Evolutionary conservation across 495 filamentous ascomycete genomes (phyloP).

Genomic region (Tuber aestivum): DNA sequence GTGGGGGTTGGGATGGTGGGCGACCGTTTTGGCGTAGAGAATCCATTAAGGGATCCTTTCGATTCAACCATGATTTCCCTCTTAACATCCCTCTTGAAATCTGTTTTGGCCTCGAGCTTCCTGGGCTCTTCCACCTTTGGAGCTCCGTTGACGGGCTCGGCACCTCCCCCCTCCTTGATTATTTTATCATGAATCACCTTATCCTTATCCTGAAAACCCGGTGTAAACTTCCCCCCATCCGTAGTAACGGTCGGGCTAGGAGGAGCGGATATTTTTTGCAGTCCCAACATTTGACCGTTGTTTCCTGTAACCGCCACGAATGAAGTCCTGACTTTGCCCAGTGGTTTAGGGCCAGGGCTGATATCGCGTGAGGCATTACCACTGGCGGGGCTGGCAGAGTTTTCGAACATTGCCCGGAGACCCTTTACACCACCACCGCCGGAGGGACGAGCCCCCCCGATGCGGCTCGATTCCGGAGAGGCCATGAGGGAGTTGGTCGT

Average conservation of each 20-base stretch:
- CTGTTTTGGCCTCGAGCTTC: conserved; percentile 5
- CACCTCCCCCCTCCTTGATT: conserved; percentile 10
- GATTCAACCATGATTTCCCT: background rate
- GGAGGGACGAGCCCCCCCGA: conserved; percentile 26
- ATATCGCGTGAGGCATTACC: conserved; percentile 27
- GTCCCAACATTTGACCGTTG: conserved; percentile 23
- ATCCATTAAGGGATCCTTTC: conserved; percentile 15
- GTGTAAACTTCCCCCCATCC: conserved; percentile 21
- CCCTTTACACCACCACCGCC: conserved; percentile 38
- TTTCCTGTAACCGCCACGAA: conserved; percentile 40
- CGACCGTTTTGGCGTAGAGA: conserved; percentile 12
- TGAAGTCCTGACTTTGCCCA: conserved; percentile 34
- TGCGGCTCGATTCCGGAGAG: conserved; percentile 32
- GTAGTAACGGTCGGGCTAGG: conserved; percentile 15
- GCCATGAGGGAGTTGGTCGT: conserved; percentile 14
- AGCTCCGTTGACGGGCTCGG: background rate
- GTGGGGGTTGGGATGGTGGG: conserved; percentile 5
- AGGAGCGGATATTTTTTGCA: conserved; percentile 30
- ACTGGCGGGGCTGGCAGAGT: conserved; percentile 25
- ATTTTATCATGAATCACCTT: conserved; percentile 9
- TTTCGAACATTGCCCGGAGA: conserved; percentile 42
- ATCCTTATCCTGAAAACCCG: conserved; percentile 15
- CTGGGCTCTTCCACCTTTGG: conserved; percentile 20
- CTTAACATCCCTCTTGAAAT: conserved; percentile 15
- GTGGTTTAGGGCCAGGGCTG: conserved; percentile 33